These are phyloP conservation scores for Sclerotinia glacialis DNA, from an alignment of 2,329 filamentous ascomycete species.

Conservation along the genomic window DNA sequence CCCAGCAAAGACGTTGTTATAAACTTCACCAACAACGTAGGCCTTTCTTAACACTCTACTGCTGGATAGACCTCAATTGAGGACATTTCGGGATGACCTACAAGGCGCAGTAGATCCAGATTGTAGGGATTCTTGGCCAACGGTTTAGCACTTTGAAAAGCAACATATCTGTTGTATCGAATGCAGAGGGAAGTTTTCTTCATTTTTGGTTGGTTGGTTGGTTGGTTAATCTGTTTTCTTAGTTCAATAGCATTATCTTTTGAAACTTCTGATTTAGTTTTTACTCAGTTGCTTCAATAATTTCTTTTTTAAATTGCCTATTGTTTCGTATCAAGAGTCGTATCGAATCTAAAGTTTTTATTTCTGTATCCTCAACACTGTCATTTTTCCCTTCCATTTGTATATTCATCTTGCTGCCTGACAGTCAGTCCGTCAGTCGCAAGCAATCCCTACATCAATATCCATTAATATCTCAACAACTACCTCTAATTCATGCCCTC, in stretches of 20 bases:
- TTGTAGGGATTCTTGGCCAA: background rate
- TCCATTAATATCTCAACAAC: background rate
- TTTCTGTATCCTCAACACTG: background rate
- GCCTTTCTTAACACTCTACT: background rate
- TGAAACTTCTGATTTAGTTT: background rate
- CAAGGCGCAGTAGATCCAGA: slow-evolving; percentile 4
- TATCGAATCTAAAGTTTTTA: background rate
- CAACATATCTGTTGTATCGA: background rate
- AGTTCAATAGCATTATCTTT: background rate
- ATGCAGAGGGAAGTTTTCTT: background rate
- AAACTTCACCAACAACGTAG: background rate
- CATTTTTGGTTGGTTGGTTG: background rate
- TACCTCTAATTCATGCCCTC: background rate
- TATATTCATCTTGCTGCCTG: background rate
- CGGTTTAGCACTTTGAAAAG: background rate
- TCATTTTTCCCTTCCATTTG: too few species aligned
- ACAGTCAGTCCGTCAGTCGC: background rate
- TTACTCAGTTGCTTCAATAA: background rate
- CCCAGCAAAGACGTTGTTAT: background rate
- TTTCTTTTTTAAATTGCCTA: background rate
- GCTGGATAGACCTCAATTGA: background rate
- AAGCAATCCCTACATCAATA: background rate
- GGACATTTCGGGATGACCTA: background rate
- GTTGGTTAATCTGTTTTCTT: background rate
- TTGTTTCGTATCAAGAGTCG: background rate